Evolutionary conservation across 352 stramenopile species (phyloP).

Genomic region (Globisporangium spiculum): DNA sequence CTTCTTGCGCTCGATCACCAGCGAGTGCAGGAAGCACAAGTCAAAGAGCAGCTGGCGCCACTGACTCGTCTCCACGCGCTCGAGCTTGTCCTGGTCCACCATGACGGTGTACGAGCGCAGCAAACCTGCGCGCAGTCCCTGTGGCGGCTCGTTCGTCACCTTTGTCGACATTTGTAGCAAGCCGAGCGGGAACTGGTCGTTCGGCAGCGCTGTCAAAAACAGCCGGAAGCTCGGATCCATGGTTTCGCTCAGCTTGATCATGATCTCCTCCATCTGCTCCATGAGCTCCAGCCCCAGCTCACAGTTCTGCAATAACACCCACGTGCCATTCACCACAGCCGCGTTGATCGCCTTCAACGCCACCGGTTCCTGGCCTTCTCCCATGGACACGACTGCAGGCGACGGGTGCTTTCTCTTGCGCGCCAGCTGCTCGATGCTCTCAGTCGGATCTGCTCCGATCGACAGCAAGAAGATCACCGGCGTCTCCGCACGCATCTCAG

Average conservation of each 20-base stretch:
- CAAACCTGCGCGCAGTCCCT: constrained; percentile 93
- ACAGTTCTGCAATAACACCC: constrained; percentile 98
- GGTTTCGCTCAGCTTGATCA: constrained; percentile 93
- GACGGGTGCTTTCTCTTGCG: constrained; percentile 96
- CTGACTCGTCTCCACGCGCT: constrained; percentile 95
- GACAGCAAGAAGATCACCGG: constrained; percentile 98
- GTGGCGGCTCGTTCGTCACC: constrained; percentile 97
- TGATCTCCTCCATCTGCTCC: constrained; percentile 98
- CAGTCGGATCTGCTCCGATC: constrained; percentile 96
- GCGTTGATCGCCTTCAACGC: constrained; percentile 96
- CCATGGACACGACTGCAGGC: constrained; percentile 96
- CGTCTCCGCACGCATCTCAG: constrained; percentile 94
- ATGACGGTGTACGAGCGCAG: constrained; percentile 97
- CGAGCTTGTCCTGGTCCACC: constrained; percentile 98
- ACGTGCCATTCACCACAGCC: constrained; percentile 96
- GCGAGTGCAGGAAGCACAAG: constrained; percentile 97
- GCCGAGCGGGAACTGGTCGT: constrained; percentile 95
- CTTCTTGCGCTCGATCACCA: constrained; percentile 98
- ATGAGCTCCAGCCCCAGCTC: constrained; percentile 97
- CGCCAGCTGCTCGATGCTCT: constrained; percentile 96
- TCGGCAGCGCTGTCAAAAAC: constrained; percentile 97
- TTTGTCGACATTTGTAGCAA: constrained; percentile 99
- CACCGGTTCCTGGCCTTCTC: constrained; percentile 97
- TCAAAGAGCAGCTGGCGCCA: constrained; percentile 97
- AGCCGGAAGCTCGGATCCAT: constrained; percentile 96